phyloP scores from a whole-genome alignment of 805 yeast species.

The Ogataea paraovalis region DNA sequence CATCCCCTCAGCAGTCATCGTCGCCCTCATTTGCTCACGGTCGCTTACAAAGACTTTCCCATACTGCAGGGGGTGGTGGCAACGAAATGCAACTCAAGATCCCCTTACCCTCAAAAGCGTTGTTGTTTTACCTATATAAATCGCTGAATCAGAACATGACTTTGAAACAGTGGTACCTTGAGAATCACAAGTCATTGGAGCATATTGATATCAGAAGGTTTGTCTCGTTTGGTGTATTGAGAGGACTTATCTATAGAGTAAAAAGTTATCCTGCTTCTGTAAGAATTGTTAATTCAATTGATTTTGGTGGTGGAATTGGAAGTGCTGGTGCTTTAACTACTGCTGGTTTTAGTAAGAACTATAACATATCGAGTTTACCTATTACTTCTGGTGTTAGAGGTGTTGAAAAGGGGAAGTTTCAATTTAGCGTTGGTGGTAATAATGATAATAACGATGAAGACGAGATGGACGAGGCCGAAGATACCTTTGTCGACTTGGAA shows the following conservation, averaged over 20 bases:
- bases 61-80: not conserved
- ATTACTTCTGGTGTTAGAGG: conserved; percentile 7
- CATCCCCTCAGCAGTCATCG: not conserved
- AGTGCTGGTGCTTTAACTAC: conserved; percentile 1
- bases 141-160: conserved; percentile 75
- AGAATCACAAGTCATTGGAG: conserved; percentile 51
- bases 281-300: conserved; percentile 36
- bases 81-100: conserved; percentile 7
- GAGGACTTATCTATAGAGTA: conserved; percentile 79
- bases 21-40: not conserved
- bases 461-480: conserved; percentile 1
- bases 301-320: conserved; percentile 18
- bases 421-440: conserved; percentile 7
- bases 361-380: conserved; percentile 18
- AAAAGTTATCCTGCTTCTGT: conserved; percentile 66
- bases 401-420: not conserved
- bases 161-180: conserved; percentile 76
- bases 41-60: not conserved
- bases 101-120: conserved; percentile 56
- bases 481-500: conserved; percentile 15
- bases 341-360: conserved; percentile 6
- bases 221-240: conserved; percentile 78
- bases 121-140: conserved; percentile 68
- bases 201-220: conserved; percentile 81
- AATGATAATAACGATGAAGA: conserved; percentile 18